phyloP scores from a whole-genome alignment of 2,329 filamentous ascomycete genomes.

The Huntiella moniliformis region DNA sequence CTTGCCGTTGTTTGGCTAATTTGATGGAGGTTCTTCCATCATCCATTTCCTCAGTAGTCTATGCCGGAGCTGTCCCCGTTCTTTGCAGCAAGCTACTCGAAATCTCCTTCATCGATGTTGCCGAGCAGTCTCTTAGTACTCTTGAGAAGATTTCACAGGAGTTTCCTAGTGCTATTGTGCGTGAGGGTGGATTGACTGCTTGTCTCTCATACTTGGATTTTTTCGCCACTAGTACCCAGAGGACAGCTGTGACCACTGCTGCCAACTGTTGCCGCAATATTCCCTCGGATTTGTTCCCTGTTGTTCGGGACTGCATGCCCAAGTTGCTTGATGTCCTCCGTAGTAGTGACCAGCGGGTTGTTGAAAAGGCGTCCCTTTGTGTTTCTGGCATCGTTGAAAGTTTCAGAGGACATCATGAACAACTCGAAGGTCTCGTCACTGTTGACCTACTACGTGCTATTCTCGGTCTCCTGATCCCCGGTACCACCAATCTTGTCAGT shows the following conservation, averaged over 20 bases:
- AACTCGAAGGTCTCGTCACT: conserved; percentile 83
- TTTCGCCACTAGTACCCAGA: conserved; percentile 90
- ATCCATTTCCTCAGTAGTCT: conserved; percentile 87
- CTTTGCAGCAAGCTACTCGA: conserved; percentile 88
- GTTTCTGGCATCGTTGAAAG: conserved; percentile 93
- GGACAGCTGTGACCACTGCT: conserved; percentile 89
- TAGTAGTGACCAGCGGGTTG: conserved; percentile 88
- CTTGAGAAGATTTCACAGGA: conserved; percentile 95
- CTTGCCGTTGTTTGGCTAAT: conserved; percentile 88
- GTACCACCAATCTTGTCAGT: conserved; percentile 87
- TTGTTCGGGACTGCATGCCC: conserved; percentile 90
- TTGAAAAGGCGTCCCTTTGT: conserved; percentile 89
- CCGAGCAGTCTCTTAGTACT: conserved; percentile 90
- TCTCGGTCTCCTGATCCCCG: conserved; percentile 71
- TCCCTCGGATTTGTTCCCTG: conserved; percentile 77
- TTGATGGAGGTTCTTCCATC: conserved; percentile 92
- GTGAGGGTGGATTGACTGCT: conserved; percentile 87
- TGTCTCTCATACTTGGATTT: conserved; percentile 93
- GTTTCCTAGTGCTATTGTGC: conserved; percentile 85
- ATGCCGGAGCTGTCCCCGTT: conserved; percentile 88
- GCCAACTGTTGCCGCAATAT: conserved; percentile 98
- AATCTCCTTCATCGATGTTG: conserved; percentile 92
- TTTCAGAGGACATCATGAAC: conserved; percentile 73
- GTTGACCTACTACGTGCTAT: conserved; percentile 71
- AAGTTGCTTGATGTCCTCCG: conserved; percentile 76